Percentiles rank a stretch among this genome's conserved stretches.
Evolutionary conservation across 257 asterid species (phyloP).

Genomic region (Sherardia arvensis): DNA sequence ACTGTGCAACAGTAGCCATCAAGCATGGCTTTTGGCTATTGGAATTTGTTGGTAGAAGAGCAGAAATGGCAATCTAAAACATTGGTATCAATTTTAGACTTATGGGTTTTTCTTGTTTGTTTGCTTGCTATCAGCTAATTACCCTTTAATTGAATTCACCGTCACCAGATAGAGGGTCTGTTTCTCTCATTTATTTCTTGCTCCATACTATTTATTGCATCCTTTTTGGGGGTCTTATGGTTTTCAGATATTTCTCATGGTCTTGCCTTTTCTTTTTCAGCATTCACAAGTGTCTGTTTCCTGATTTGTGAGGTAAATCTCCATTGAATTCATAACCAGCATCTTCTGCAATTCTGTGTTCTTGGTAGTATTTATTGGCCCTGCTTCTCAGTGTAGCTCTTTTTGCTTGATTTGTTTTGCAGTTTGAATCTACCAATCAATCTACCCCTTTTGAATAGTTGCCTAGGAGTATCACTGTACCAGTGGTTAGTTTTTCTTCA

Average conservation of each 20-base stretch:
- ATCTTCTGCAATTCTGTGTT: conserved; percentile 18
- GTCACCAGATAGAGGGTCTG: conserved; percentile 21
- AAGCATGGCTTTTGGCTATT: conserved; percentile 31
- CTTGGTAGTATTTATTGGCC: conserved; percentile 22
- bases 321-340: conserved; percentile 25
- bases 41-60: conserved; percentile 29
- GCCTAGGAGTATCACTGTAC: neutral
- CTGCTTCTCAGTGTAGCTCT: conserved; percentile 11
- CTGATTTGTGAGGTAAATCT: conserved; percentile 27
- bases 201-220: conserved; percentile 26
- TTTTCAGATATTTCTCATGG: conserved; percentile 55
- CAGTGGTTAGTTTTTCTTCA: neutral
- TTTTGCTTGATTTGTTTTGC: conserved; percentile 21
- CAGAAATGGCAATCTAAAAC: conserved; percentile 33
- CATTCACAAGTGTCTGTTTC: conserved; percentile 28
- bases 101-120: conserved; percentile 37
- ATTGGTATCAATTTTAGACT: conserved; percentile 29
- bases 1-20: conserved; percentile 39
- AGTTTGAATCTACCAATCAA: conserved; percentile 16
- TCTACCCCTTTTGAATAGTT: conserved; percentile 3
- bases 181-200: conserved; percentile 10
- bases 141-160: conserved; percentile 27
- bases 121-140: conserved; percentile 31
- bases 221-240: conserved; percentile 31
- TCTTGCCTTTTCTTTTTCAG: conserved; percentile 25